Percentiles rank a stretch among this genome's conserved stretches.
Evolutionary conservation across 225 moss, liverwort and hornwort genomes (phyloP).

Genomic region (Ulota crispa): DNA sequence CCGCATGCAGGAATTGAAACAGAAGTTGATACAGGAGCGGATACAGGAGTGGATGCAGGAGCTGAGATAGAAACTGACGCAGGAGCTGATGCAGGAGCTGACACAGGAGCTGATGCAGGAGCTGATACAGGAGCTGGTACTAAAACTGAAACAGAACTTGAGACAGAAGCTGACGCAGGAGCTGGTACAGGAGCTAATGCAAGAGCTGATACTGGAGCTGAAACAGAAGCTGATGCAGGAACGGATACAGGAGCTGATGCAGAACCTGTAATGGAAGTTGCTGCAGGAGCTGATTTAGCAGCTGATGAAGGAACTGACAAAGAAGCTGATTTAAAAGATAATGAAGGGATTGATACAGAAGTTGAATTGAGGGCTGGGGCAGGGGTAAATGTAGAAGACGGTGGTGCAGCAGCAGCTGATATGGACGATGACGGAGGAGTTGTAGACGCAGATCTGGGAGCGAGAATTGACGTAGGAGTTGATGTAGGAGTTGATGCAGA

Average conservation of each 20-base stretch:
- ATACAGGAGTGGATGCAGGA: not conserved
- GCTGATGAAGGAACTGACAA: not conserved
- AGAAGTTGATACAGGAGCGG: slow-evolving; percentile 3
- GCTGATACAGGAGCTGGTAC: not conserved
- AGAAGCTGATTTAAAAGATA: not conserved
- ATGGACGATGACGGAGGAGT: slow-evolving; percentile 1
- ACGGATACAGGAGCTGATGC: not conserved
- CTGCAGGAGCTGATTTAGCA: not conserved
- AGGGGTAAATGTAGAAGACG: not conserved
- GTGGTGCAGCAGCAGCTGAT: not conserved
- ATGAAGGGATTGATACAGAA: not conserved
- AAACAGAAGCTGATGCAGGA: not conserved
- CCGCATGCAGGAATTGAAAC: slow-evolving; percentile 1
- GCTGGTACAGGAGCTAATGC: not conserved
- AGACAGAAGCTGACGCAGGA: not conserved
- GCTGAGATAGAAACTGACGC: not conserved
- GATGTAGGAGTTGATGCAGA: not conserved
- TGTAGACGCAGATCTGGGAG: not conserved
- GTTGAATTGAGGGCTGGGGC: not conserved
- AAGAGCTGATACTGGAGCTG: not conserved
- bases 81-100: not conserved
- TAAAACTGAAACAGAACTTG: not conserved
- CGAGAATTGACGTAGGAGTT: not conserved
- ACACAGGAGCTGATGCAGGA: not conserved
- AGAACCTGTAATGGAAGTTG: not conserved